phyloP scores from a whole-genome alignment of 2,329 filamentous ascomycete species.

The Pseudopyricularia javanii region DNA sequence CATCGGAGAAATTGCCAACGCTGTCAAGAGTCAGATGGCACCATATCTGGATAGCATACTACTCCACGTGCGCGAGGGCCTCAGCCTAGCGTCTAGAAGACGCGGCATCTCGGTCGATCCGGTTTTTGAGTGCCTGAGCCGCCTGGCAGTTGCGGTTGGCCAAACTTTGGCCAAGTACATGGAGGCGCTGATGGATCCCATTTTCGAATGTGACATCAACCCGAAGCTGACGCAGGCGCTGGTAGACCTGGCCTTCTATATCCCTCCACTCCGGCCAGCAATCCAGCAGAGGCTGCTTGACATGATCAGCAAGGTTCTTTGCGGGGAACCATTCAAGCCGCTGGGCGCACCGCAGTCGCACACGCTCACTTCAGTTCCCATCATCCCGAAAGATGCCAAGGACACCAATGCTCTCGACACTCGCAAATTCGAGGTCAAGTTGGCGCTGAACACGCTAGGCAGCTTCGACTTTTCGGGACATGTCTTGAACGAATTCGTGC shows the following conservation, averaged over 20 bases:
- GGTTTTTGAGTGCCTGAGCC: slow-evolving; percentile 96
- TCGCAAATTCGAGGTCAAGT: slow-evolving; percentile 74
- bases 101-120: slow-evolving; percentile 52
- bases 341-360: slow-evolving; percentile 79
- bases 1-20: slow-evolving; percentile 92
- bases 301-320: slow-evolving; percentile 87
- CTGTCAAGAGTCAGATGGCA: slow-evolving; percentile 87
- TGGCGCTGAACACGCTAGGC: slow-evolving; percentile 90
- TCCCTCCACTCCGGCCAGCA: slow-evolving; percentile 80
- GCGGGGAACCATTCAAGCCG: slow-evolving; percentile 82
- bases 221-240: slow-evolving; percentile 89
- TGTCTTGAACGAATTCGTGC: slow-evolving; percentile 94
- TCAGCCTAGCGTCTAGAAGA: slow-evolving; percentile 65
- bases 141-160: slow-evolving; percentile 86
- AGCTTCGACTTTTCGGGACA: slow-evolving; percentile 93
- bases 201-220: slow-evolving; percentile 91
- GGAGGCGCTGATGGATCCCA: slow-evolving; percentile 86
- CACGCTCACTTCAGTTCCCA: slow-evolving; percentile 66
- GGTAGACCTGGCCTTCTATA: slow-evolving; percentile 98
- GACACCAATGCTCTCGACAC: slow-evolving; percentile 72
- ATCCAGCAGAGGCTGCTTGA: slow-evolving; percentile 92
- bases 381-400: slow-evolving; percentile 78
- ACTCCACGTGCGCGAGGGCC: slow-evolving; percentile 82
- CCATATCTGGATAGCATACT: slow-evolving; percentile 92
- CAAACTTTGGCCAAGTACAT: slow-evolving; percentile 98